Base-by-base conservation (phyloP, 768 basidiomycete species). In the Suillus luteus region DNA sequence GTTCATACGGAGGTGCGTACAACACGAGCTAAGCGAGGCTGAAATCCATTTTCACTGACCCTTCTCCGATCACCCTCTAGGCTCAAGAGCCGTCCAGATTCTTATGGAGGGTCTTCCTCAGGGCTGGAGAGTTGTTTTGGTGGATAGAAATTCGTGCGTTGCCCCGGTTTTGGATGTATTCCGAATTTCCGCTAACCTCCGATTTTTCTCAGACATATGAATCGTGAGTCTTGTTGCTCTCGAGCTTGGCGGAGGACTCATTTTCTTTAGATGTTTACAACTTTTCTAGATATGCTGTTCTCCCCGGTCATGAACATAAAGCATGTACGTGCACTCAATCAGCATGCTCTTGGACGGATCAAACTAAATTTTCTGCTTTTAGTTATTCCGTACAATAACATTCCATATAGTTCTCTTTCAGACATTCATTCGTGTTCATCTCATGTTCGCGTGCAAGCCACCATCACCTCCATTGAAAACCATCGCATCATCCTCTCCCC, bases 261-360 rank as follows among this genome's bases (percentile, higher is more conserved):
- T n/a, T 35, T 38, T 2, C 5, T 64, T 38, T 61, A 80, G 82
- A 85, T 66, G 79, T 87, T 1, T 90, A 88, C 71, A 82, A 84
- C 37, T 78, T 88, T 46, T 83, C 86, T 5, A 78, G 87, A 59
- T 81, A 83, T 59, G 81, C 85, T 19, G 82, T 87, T 24, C 78
- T 88, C 5, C 79, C 85, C 46, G 82, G 83, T 22, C 84, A 87
- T 66, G 86, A 86, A 73, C 83, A 88, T 74, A 89, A 88, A 77
- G 86, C 86, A 33, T 89, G 84, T 85, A 62, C 65, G 82, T 73
- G 19, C 24, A 2, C 40, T 27, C 11, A 41, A 27, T 6, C 15
- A 17, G 5, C 66, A 48, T 35, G n/a, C 24, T 8, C 12, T 31
- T 12, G 44, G 1, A 4, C 51, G 41, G 51, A 12, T 44, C 31